A percentile compares a stretch with the other conserved stretches of the same genome.
These are phyloP conservation scores for Sphaerulina musiva DNA, from an alignment of 2,329 filamentous ascomycete genomes.

Conservation along the genomic window DNA sequence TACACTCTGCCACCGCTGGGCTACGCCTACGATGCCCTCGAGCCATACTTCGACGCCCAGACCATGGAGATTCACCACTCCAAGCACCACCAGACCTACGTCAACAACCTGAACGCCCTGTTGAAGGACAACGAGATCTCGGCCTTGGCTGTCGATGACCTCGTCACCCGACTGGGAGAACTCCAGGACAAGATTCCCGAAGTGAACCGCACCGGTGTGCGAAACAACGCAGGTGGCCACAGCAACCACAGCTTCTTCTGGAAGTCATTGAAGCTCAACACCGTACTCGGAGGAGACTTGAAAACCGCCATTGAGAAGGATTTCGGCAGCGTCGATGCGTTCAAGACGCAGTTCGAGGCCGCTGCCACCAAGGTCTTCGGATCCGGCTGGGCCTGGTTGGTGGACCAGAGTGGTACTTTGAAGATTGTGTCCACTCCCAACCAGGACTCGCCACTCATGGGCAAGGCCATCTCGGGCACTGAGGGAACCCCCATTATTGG, in stretches of 20 bases:
- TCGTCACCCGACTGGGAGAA: constrained; percentile 42
- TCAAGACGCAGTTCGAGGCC: constrained; percentile 59
- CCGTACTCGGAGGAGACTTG: constrained; percentile 54
- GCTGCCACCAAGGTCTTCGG: constrained; percentile 68
- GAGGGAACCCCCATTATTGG: constrained; percentile 56
- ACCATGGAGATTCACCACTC: constrained; percentile 77
- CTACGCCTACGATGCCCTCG: constrained; percentile 52
- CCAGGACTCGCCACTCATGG: constrained; percentile 55
- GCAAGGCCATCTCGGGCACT: constrained; percentile 51
- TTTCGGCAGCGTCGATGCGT: constrained; percentile 64
- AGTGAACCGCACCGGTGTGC: constrained; percentile 62
- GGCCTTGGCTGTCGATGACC: constrained; percentile 46
- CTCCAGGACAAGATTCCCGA: constrained; percentile 56
- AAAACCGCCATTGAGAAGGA: constrained; percentile 54
- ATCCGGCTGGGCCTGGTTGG: constrained; percentile 83
- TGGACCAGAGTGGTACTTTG: constrained; percentile 56
- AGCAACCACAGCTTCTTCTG: constrained; percentile 93
- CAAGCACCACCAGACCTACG: constrained; percentile 74
- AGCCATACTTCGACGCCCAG: constrained; percentile 66
- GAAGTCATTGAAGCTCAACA: constrained; percentile 64
- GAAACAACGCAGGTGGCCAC: constrained; percentile 87
- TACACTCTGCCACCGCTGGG: constrained; percentile 29
- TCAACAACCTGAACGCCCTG: constrained; percentile 66
- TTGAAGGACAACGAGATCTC: constrained; percentile 50
- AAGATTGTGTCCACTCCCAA: constrained; percentile 77